Conservation (phyloP, 495 filamentous ascomycete species). For the Penicillium cataractarum region DNA sequence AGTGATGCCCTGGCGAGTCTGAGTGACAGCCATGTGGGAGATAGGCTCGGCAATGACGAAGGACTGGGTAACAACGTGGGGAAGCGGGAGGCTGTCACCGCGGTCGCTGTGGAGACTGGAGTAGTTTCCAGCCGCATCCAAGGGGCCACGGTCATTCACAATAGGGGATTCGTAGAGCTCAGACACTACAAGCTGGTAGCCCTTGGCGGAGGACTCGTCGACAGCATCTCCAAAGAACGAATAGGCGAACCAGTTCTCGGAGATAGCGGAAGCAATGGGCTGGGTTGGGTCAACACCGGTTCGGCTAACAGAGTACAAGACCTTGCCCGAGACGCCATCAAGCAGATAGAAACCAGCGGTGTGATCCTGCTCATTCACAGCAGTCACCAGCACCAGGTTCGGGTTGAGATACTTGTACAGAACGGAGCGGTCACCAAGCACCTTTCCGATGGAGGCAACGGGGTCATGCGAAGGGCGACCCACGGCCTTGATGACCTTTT, state of each 20-base stretch:
- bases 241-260: conserved; percentile 96
- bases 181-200: conserved; percentile 83
- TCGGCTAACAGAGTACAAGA: conserved; percentile 73
- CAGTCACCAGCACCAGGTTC: conserved; percentile 79
- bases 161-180: conserved; percentile 87
- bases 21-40: conserved; percentile 77
- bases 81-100: conserved; percentile 48
- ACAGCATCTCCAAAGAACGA: conserved; percentile 71
- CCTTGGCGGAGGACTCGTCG: conserved; percentile 63
- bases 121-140: conserved; percentile 68
- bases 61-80: conserved; percentile 75
- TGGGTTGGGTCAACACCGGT: conserved; percentile 73
- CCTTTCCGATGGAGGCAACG: conserved; percentile 91
- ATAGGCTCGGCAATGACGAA: conserved; percentile 79
- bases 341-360: conserved; percentile 77
- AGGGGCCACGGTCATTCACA: conserved; percentile 82
- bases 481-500: conserved; percentile 68
- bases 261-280: conserved; percentile 73
- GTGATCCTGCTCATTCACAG: conserved; percentile 55
- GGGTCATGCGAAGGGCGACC: conserved; percentile 77
- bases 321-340: conserved; percentile 80
- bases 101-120: conserved; percentile 63
- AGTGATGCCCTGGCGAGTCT: conserved; percentile 93
- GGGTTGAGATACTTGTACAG: conserved; percentile 97
- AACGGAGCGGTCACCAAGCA: conserved; percentile 86